A percentile compares a stretch with the other conserved stretches of the same genome.
Evolutionary conservation across 2,329 filamentous ascomycete species (phyloP).

Genomic region (Coniella lustricola): DNA sequence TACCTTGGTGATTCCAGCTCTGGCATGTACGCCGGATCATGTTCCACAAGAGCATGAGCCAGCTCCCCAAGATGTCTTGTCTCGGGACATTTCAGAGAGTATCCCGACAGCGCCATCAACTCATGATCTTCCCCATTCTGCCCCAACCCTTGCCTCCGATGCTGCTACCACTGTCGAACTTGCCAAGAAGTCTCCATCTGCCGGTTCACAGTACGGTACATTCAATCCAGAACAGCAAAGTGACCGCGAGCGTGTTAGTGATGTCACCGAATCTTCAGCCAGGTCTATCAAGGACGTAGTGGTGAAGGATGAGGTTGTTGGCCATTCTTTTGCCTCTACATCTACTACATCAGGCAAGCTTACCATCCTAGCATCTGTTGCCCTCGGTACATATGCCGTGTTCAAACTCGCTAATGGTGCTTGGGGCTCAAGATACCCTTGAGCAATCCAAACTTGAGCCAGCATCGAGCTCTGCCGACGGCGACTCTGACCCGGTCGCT

Average conservation of each 20-base stretch:
- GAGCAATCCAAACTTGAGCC: conserved; percentile 11
- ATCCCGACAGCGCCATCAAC: conserved; percentile 15
- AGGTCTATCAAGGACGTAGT: conserved; percentile 14
- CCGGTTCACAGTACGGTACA: conserved; percentile 17
- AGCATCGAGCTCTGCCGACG: conserved; percentile 9
- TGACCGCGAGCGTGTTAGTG: conserved; percentile 14
- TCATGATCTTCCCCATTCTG: conserved; percentile 14
- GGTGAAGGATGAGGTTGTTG: conserved; percentile 16
- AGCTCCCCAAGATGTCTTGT: conserved; percentile 1
- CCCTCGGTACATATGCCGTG: conserved; percentile 15
- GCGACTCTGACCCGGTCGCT: conserved; percentile 12
- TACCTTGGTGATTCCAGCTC: not conserved
- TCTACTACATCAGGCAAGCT: conserved; percentile 17
- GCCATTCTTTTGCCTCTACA: conserved; percentile 10
- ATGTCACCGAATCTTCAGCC: conserved; percentile 16
- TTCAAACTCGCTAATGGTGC: conserved; percentile 18
- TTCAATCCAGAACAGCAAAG: conserved; percentile 15
- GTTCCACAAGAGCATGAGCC: not conserved
- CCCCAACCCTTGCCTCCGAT: conserved; percentile 8
- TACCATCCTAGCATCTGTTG: conserved; percentile 17
- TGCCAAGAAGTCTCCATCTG: conserved; percentile 11
- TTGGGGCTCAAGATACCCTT: conserved; percentile 17
- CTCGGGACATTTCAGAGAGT: conserved; percentile 10
- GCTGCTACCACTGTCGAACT: conserved; percentile 16
- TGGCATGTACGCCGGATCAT: not conserved